phyloP scores from a whole-genome alignment of 1,139 yeast species.

The Suhomyces wounanorum region DNA sequence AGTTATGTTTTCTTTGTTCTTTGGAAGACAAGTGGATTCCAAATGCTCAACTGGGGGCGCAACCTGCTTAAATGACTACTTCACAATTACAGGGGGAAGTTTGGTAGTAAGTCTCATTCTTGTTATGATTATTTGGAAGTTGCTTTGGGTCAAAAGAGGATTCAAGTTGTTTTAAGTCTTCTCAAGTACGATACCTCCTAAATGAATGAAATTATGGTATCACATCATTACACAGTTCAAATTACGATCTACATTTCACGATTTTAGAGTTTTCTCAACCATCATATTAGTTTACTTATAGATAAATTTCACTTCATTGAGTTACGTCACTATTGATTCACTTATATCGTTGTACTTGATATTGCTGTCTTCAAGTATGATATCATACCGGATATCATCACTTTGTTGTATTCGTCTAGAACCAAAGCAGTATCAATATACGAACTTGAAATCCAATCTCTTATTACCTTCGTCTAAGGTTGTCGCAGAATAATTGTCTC shows the following conservation, averaged over 20 bases:
- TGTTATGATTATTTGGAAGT: conserved; percentile 36
- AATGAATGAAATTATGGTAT: too few relatives aligned
- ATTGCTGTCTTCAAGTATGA: too few relatives aligned
- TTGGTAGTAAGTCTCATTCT: conserved; percentile 34
- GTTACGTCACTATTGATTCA: too few relatives aligned
- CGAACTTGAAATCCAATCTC: conserved; percentile 53
- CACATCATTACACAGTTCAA: too few relatives aligned
- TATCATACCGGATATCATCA: too few relatives aligned
- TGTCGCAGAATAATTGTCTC: conserved; percentile 40
- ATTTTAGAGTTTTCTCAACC: too few relatives aligned
- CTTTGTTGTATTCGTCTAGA: too few relatives aligned
- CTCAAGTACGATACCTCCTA: neutral
- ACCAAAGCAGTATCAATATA: conserved; percentile 7
- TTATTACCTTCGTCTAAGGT: conserved; percentile 56
- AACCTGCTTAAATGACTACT: conserved; percentile 37
- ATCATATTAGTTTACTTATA: too few relatives aligned
- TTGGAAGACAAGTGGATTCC: conserved; percentile 66
- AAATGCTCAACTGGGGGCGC: conserved; percentile 24
- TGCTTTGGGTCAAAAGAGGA: conserved; percentile 38
- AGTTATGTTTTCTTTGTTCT: conserved; percentile 65
- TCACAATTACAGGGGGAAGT: conserved; percentile 34
- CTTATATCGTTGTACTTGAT: too few relatives aligned
- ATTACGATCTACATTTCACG: too few relatives aligned
- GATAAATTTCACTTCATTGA: too few relatives aligned
- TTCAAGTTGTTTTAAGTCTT: conserved; percentile 16